These are phyloP conservation scores for Yamagishiella unicocca DNA, from an alignment of 139 green algal genomes.

Conservation along the genomic window DNA sequence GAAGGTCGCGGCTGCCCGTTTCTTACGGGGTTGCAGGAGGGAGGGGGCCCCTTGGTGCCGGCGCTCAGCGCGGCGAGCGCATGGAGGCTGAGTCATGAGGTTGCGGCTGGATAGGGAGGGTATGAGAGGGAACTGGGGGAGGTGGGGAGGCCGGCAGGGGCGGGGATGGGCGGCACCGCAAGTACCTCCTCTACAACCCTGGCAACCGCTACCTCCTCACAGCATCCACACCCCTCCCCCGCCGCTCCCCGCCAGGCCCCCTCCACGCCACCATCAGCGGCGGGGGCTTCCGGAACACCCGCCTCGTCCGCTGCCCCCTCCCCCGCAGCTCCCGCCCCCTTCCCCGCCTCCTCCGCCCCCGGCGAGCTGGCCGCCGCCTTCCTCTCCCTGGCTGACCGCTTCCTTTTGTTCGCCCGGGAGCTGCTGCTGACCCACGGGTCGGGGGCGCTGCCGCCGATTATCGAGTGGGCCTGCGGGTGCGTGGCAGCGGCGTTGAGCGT, in stretches of 20 bases:
- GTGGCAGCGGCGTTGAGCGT: background rate
- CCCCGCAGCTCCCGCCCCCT: background rate
- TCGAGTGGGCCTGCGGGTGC: conserved; percentile 38
- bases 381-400: conserved; percentile 69
- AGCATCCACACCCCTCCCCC: background rate
- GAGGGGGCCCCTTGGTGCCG: no score
- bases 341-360: conserved; percentile 5
- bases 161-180: no score
- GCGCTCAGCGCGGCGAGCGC: no score
- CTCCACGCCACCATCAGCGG: no score
- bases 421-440: conserved; percentile 55
- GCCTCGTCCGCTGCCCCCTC: background rate
- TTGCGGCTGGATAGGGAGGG: no score
- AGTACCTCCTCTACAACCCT: background rate
- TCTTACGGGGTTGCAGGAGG: no score
- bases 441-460: conserved; percentile 35
- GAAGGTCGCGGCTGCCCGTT: no score
- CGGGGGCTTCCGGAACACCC: no score
- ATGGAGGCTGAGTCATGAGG: no score
- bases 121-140: no score
- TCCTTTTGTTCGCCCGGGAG: conserved; percentile 75
- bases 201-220: background rate
- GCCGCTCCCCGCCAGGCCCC: background rate
- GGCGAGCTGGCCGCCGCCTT: conserved; percentile 68
- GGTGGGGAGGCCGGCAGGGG: background rate